Percentiles rank a stretch among this genome's conserved stretches.
phyloP scores from a whole-genome alignment of 345 rosid species.

The Citrus maxima region DNA sequence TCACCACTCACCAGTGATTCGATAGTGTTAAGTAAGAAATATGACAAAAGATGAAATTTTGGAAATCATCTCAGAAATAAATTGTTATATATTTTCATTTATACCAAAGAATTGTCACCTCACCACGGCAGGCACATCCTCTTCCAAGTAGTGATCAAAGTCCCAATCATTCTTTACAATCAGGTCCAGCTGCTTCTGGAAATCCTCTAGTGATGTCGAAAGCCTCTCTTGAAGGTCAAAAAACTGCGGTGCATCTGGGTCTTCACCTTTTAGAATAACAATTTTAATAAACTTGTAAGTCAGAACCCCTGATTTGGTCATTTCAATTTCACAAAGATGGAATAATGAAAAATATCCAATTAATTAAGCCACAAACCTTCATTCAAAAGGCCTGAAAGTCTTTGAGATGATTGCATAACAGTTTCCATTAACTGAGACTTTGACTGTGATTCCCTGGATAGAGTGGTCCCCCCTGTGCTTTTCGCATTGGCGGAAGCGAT shows the following conservation, averaged over 20 bases:
- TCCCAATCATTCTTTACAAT: conserved; percentile 79
- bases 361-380: conserved; percentile 27
- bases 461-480: conserved; percentile 4
- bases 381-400: conserved; percentile 32
- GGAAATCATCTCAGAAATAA: not conserved
- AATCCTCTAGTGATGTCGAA: conserved; percentile 43
- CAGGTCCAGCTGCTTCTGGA: conserved; percentile 54
- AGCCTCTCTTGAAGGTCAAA: conserved; percentile 37
- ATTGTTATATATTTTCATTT: not conserved
- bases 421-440: conserved; percentile 29
- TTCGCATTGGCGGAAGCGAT: conserved; percentile 8
- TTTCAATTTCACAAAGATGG: not conserved
- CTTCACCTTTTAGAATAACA: conserved; percentile 29
- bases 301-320: conserved; percentile 30
- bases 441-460: conserved; percentile 9
- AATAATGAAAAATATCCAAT: not conserved
- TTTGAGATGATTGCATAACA: conserved; percentile 30
- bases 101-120: conserved; percentile 52
- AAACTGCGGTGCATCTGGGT: conserved; percentile 20
- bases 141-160: conserved; percentile 77
- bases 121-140: conserved; percentile 91
- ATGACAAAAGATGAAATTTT: not conserved
- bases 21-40: not conserved
- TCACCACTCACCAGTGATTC: not conserved
- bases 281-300: conserved; percentile 23